Base-by-base conservation (phyloP, 345 rosid species). In the Trapa bicornis region DNA sequence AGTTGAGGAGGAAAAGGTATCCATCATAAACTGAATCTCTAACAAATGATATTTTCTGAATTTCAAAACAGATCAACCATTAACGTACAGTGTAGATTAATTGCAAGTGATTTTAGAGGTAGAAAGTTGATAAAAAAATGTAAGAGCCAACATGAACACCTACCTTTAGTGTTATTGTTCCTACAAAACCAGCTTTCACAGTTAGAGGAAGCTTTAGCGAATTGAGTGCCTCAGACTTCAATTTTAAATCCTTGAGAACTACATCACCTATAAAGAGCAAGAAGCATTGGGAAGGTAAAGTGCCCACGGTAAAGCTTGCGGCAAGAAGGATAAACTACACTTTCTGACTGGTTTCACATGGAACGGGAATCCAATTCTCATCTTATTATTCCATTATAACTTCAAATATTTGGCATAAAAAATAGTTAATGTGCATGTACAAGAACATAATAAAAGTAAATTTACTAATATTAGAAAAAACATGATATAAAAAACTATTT, bases 171-270 rank as follows among this genome's bases (percentile, higher is more conserved):
- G 97, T 91, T 63, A 94, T 85, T 52, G 92, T 82, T 36, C 99
- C 99, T 64, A 94, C 84, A 86, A 94, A 94, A 74, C 99, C 99
- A 70, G 96, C 96, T 89, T 89, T 91, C 66, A 89, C 99, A 67
- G 89, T 86, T 45, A 94, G 95, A 10, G 99, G 99, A 74, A 94
- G 97, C 68, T 87, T 89, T 67, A 94, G 80, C 13, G 97, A 81
- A 80, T 91, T 94, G 45, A 94, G 81, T 41, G 99, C 97, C 79
- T 94, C 99, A 0, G 97, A 91, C 85, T 91, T 94, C 79, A 94
- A 73, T 65, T 84, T 87, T 79, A 94, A 81, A 83, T 94, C 96
- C 78, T 87, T 91, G 67, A 94, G 97, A 70, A 91, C 95, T 74
- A 94, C 97, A 82, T 94, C 97, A 58, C 99, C 99, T 94, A 71